Evolutionary conservation across 495 filamentous ascomycete genomes (phyloP), one percentile per base, ranked within the genome.

Genomic region (Podospora didyma): DNA sequence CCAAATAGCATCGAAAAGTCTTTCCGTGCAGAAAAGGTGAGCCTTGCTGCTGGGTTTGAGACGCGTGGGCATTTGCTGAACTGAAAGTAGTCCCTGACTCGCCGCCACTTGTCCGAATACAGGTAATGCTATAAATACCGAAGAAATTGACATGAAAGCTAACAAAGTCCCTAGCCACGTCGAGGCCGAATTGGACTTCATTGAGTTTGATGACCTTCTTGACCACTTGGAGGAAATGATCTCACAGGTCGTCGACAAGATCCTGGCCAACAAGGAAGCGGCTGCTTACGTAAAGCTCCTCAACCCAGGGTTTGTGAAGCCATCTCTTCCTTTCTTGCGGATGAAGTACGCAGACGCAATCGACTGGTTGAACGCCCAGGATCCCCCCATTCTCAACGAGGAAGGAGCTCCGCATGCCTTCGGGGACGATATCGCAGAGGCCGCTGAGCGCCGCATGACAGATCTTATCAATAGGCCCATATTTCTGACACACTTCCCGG

Each of bases 1-100:
- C n/a, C n/a, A n/a, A n/a, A n/a, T n/a, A n/a, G 93, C 71, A 90
- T 99, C 58, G 93, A 96, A 75, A 94, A 96, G 63, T 97, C 94
- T 11, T 99, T 97, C 86, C 93, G 94, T 50, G 94, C 94, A 22
- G 94, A 99, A 73, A 96, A 96, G n/a, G n/a, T n/a, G n/a, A n/a
- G n/a, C n/a, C n/a, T n/a, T n/a, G n/a, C n/a, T n/a, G n/a, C n/a
- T n/a, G n/a, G n/a, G n/a, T n/a, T n/a, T n/a, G n/a, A n/a, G n/a
- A n/a, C n/a, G n/a, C n/a, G n/a, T n/a, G n/a, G n/a, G n/a, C n/a
- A n/a, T n/a, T n/a, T n/a, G n/a, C n/a, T n/a, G n/a, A n/a, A n/a
- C n/a, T n/a, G n/a, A n/a, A n/a, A n/a, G n/a, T n/a, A n/a, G 73
- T 93, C 88, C 3, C 78, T 96, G 19, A 99, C 94, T 51, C 88